Percentiles rank a stretch among this genome's conserved stretches.
phyloP scores from a whole-genome alignment of 2,329 filamentous ascomycete genomes.

The Cercospora brassicicola region DNA sequence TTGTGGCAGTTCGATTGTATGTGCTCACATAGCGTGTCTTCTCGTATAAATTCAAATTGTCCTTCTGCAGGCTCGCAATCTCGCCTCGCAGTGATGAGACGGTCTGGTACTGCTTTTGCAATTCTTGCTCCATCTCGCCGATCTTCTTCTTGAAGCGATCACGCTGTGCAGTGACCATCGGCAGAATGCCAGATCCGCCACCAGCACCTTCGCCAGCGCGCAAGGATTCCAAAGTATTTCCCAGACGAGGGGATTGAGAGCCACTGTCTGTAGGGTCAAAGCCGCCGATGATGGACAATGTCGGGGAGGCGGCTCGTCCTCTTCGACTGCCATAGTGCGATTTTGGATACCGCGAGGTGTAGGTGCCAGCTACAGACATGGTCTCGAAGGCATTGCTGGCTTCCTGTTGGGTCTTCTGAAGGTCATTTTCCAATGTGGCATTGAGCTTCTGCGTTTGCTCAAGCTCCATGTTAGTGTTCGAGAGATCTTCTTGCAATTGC shows the following conservation, averaged over 20 bases:
- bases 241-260: slow-evolving; percentile 41
- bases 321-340: slow-evolving; percentile 61
- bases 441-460: slow-evolving; percentile 82
- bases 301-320: slow-evolving; percentile 76
- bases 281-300: slow-evolving; percentile 97
- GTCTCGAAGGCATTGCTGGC: slow-evolving; percentile 81
- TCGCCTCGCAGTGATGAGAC: slow-evolving; percentile 87
- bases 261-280: slow-evolving; percentile 66
- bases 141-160: slow-evolving; percentile 99
- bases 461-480: slow-evolving; percentile 78
- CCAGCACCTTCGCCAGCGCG: slow-evolving; percentile 68
- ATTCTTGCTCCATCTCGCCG: slow-evolving; percentile 81
- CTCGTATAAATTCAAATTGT: slow-evolving; percentile 94
- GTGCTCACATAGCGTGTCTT: slow-evolving; percentile 96
- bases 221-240: slow-evolving; percentile 55
- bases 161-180: slow-evolving; percentile 96
- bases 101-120: slow-evolving; percentile 78
- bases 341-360: slow-evolving; percentile 74
- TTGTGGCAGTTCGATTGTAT: slow-evolving; percentile 73
- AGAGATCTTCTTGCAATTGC: slow-evolving; percentile 78
- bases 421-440: slow-evolving; percentile 85
- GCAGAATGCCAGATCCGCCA: slow-evolving; percentile 75
- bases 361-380: slow-evolving; percentile 89
- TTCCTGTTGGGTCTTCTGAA: slow-evolving; percentile 83
- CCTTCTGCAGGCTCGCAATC: slow-evolving; percentile 86